These are phyloP conservation scores for Kwoniella sp. DNA, from an alignment of 768 basidiomycete species.

Conservation along the genomic window DNA sequence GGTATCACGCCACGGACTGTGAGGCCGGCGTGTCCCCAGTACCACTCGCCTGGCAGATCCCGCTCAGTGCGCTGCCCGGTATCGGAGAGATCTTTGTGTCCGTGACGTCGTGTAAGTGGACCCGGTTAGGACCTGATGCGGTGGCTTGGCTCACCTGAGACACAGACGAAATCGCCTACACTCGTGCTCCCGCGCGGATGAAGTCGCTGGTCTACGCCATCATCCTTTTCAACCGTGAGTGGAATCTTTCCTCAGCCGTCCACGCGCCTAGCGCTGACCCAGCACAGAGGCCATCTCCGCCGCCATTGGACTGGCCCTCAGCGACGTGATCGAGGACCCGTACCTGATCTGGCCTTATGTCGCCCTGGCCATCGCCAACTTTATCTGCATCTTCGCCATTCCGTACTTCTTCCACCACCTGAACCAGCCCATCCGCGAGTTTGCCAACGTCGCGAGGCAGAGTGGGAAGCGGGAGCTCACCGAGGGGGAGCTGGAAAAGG, in stretches of 20 bases:
- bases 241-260: constrained; percentile 10
- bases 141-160: constrained; percentile 13
- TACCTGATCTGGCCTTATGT: constrained; percentile 44
- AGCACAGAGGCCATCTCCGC: constrained; percentile 31
- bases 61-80: constrained; percentile 41
- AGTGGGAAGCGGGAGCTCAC: constrained; percentile 16
- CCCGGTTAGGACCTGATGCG: not conserved
- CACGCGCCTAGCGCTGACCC: constrained; percentile 5
- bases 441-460: constrained; percentile 17
- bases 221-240: constrained; percentile 16
- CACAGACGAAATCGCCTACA: constrained; percentile 40
- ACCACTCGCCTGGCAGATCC: constrained; percentile 39
- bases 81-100: constrained; percentile 41
- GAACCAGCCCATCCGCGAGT: constrained; percentile 25
- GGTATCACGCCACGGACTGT: constrained; percentile 40
- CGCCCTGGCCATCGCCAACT: constrained; percentile 32
- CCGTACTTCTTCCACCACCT: constrained; percentile 39
- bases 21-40: constrained; percentile 20
- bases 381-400: constrained; percentile 32
- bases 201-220: constrained; percentile 39
- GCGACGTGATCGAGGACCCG: constrained; percentile 40
- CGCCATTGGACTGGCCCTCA: constrained; percentile 37
- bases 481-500: no score
- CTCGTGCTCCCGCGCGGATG: constrained; percentile 43
- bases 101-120: constrained; percentile 28